phyloP scores from a whole-genome alignment of 106 monocot genomes.

The Posidonia australis region DNA sequence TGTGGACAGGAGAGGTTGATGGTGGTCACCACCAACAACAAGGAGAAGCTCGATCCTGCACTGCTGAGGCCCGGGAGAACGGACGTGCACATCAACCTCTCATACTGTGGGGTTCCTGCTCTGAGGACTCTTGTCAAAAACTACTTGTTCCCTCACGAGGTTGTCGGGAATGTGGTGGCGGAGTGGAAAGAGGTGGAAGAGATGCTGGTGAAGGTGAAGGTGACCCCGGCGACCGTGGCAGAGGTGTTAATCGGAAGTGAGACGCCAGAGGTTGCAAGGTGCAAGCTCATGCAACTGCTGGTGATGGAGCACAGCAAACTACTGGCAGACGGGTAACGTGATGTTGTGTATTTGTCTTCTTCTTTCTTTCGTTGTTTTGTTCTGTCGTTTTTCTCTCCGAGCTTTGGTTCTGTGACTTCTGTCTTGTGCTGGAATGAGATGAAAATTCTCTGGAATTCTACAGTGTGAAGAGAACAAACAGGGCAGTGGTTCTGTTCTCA shows the following conservation, averaged over 20 bases:
- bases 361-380: too few relatives aligned
- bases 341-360: too few relatives aligned
- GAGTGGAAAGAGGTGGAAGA: constrained; percentile 8
- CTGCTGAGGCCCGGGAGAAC: constrained; percentile 9
- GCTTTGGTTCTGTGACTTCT: too few relatives aligned
- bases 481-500: too few relatives aligned
- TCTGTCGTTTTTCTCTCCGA: too few relatives aligned
- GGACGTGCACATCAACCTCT: constrained; percentile 14
- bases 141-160: constrained; percentile 1
- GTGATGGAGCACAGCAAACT: not conserved
- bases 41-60: constrained; percentile 9
- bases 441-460: too few relatives aligned
- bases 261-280: not conserved
- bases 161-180: not conserved
- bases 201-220: not conserved
- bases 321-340: too few relatives aligned
- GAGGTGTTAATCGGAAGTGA: constrained; percentile 14
- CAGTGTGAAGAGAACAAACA: too few relatives aligned
- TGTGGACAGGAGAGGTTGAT: constrained; percentile 19
- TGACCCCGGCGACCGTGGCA: constrained; percentile 14
- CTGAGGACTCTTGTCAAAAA: constrained; percentile 3
- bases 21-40: constrained; percentile 17
- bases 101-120: constrained; percentile 3
- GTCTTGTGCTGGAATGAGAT: too few relatives aligned
- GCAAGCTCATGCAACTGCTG: constrained; percentile 1